phyloP scores from a whole-genome alignment of 306 rosid species.

The Carpinus viminea region DNA sequence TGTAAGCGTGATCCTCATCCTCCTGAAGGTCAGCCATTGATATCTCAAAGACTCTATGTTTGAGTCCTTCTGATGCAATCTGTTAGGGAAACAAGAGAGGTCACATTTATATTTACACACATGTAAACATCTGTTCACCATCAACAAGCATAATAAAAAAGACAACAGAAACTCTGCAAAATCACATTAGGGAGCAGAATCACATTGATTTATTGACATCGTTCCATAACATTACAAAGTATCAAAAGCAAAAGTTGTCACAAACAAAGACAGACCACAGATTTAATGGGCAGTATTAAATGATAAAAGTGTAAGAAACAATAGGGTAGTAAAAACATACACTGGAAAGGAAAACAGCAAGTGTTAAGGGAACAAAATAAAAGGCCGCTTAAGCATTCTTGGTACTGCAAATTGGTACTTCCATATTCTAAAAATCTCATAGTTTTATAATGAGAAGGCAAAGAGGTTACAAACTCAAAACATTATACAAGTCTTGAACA shows the following conservation, averaged over 20 bases:
- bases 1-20: constrained; percentile 92
- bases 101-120: neutral
- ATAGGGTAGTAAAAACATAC: too few relatives aligned
- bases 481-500: neutral
- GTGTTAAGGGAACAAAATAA: neutral
- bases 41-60: constrained; percentile 89
- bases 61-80: constrained; percentile 98
- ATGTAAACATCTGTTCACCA: neutral
- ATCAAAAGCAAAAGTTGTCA: neutral
- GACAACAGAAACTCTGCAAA: too few relatives aligned
- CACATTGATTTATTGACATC: neutral
- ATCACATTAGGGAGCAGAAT: neutral
- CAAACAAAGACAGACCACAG: neutral
- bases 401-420: neutral
- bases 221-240: neutral
- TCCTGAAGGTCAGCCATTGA: constrained; percentile 95
- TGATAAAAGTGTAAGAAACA: neutral
- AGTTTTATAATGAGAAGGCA: neutral
- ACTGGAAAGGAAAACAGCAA: neutral
- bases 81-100: constrained; percentile 27
- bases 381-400: neutral
- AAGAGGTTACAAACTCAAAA: neutral
- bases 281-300: neutral
- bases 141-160: neutral
- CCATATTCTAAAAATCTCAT: neutral